Conservation (phyloP, 2,329 filamentous ascomycete genomes). For the Passalora sequoiae region DNA sequence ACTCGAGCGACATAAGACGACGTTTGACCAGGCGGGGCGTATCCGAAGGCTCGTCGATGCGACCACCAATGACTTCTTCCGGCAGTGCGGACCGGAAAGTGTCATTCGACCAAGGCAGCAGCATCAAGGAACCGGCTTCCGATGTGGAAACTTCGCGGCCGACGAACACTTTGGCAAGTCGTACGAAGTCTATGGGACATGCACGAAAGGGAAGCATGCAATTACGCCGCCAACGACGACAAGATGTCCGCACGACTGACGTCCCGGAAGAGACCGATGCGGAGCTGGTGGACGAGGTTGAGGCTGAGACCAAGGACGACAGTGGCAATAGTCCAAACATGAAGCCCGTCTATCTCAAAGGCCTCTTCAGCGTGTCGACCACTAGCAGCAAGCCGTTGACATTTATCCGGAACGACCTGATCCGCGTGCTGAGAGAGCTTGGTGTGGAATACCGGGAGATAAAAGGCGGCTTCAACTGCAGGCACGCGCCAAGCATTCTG, state of each 20-base stretch:
- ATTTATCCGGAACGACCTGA: constrained; percentile 83
- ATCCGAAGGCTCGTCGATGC: constrained; percentile 48
- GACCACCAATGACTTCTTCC: constrained; percentile 25
- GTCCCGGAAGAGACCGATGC: constrained; percentile 88
- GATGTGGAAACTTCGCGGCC: constrained; percentile 41
- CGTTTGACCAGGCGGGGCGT: constrained; percentile 54
- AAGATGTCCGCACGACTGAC: constrained; percentile 58
- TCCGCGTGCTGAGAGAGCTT: constrained; percentile 78
- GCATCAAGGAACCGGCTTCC: constrained; percentile 41
- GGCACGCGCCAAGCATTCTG: constrained; percentile 81
- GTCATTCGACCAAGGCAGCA: constrained; percentile 33
- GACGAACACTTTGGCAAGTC: constrained; percentile 56
- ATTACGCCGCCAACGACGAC: constrained; percentile 63
- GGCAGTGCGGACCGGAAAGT: constrained; percentile 31
- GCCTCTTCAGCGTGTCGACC: constrained; percentile 93
- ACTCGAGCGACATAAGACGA: constrained; percentile 74
- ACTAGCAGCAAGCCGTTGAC: constrained; percentile 86
- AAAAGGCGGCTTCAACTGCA: constrained; percentile 85
- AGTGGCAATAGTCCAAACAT: constrained; percentile 60
- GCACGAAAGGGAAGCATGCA: constrained; percentile 89
- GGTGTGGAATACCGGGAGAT: constrained; percentile 91
- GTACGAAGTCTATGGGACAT: constrained; percentile 84
- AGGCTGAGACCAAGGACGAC: constrained; percentile 46
- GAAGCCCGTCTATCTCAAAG: constrained; percentile 93
- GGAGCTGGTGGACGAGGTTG: constrained; percentile 55